Base-by-base conservation (phyloP, 768 basidiomycete genomes). In the Mycena metata region DNA sequence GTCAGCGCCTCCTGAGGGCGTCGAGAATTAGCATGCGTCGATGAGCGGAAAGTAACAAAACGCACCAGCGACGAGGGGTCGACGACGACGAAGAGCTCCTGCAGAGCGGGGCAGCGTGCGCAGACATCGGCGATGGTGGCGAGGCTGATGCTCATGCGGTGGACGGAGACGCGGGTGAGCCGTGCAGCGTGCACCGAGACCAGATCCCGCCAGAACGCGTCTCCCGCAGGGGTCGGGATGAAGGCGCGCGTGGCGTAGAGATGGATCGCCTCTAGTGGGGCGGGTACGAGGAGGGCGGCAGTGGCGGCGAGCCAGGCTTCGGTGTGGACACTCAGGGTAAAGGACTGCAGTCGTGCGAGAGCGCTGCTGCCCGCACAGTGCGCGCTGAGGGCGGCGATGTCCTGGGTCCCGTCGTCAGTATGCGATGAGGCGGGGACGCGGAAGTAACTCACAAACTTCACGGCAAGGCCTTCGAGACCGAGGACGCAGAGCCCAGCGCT, bases 51-150 rank as follows among this genome's bases (percentile, higher is more conserved):
- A 17, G 62, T 51, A 61, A 71, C 79, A 56, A 30, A 60, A 71
- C 80, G 54, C 72, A 91, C 91, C 70, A 90, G 64, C 23, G 81
- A 78, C 12, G 71, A 74, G 10, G 83, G 83, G 46, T 87, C 82
- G 15, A 88, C 76, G 0, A 88, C 87, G 16, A 94, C 76, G 72
- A 92, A 94, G 8, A 95, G 76, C 69, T 92, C 84, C 69, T 90
- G 84, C 11, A 95, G 82, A 9, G 74, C 77, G 0, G 77, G 64
- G 65, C 92, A 93, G 19, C 82, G 76, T 12, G 72, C 66, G 70
- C 92, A 93, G 11, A 95, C 84, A 33, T 83, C 79, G 21, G 79
- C 75, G 36, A 95, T 79, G 0, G 84, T 81, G 13, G 78, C 76
- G 23, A 88, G 74, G 70, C 82, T 80, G 62, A 93, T 83, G 5